Percentiles rank a stretch among this genome's conserved stretches.
Evolutionary conservation across 108 stramenopile species (phyloP).

Genomic region (Discostella pseudostelligera): DNA sequence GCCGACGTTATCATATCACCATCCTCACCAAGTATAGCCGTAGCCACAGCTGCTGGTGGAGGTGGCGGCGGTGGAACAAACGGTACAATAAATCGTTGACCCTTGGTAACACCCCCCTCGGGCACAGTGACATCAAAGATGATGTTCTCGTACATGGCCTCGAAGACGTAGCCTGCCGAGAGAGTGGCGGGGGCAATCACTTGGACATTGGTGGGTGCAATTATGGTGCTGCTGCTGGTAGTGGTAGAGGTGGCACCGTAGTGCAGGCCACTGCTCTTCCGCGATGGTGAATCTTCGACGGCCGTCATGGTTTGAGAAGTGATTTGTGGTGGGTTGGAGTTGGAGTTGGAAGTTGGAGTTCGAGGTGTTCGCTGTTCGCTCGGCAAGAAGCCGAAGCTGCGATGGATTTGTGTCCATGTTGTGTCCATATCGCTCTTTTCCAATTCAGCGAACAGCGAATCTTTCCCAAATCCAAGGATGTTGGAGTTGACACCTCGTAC

Average conservation of each 20-base stretch:
- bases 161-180: slow-evolving; percentile 38
- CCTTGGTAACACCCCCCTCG: slow-evolving; percentile 45
- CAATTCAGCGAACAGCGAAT: too few species aligned
- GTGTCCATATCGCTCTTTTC: too few species aligned
- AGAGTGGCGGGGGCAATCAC: slow-evolving; percentile 52
- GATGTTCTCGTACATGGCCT: slow-evolving; percentile 40
- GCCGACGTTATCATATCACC: neutral
- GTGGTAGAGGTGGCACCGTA: slow-evolving; percentile 11
- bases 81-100: slow-evolving; percentile 48
- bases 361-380: too few species aligned
- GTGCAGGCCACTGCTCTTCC: neutral
- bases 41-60: neutral
- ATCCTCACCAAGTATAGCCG: neutral
- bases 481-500: neutral
- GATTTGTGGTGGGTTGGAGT: too few species aligned
- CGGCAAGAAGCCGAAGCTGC: too few species aligned
- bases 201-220: slow-evolving; percentile 29
- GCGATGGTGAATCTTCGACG: too few species aligned
- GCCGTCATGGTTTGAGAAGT: too few species aligned
- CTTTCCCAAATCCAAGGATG: neutral
- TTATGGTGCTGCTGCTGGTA: too few species aligned
- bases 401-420: too few species aligned
- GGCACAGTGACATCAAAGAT: slow-evolving; percentile 53
- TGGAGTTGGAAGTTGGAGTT: too few species aligned
- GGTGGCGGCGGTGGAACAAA: slow-evolving; percentile 3